These are phyloP conservation scores for Casuarina cunninghamiana DNA, from an alignment of 306 rosid species.

Conservation along the genomic window DNA sequence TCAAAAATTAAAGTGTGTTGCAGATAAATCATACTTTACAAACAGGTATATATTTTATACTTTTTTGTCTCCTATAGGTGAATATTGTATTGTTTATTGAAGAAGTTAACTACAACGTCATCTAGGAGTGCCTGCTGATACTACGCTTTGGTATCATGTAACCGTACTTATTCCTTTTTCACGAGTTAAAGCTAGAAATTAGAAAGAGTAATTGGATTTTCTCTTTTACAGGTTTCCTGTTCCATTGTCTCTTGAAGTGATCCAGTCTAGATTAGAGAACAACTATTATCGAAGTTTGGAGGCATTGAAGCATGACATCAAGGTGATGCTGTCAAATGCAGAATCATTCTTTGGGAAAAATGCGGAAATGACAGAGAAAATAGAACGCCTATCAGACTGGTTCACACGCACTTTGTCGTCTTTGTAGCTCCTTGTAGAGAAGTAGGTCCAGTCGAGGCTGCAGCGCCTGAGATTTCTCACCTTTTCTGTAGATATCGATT, in stretches of 20 bases:
- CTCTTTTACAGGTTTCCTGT: slow-evolving; percentile 77
- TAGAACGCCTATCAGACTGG: slow-evolving; percentile 85
- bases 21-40: slow-evolving; percentile 54
- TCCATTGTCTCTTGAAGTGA: slow-evolving; percentile 71
- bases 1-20: slow-evolving; percentile 58
- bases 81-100: not conserved
- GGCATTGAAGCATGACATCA: slow-evolving; percentile 78
- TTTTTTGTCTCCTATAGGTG: not conserved
- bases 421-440: slow-evolving; percentile 41
- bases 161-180: not conserved
- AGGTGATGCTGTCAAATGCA: slow-evolving; percentile 61
- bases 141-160: not conserved
- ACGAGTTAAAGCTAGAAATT: not conserved
- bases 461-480: slow-evolving; percentile 29
- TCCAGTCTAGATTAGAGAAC: slow-evolving; percentile 75
- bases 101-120: not conserved
- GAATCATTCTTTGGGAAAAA: slow-evolving; percentile 62
- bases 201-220: not conserved
- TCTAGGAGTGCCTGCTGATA: not conserved
- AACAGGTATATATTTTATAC: slow-evolving; percentile 59
- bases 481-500: slow-evolving; percentile 37
- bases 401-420: slow-evolving; percentile 55
- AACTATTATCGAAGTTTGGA: slow-evolving; percentile 83
- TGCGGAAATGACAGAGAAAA: slow-evolving; percentile 46
- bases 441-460: slow-evolving; percentile 37